phyloP scores from a whole-genome alignment of 1,284 basidiomycete species.

The Trichosporon ovoides region DNA sequence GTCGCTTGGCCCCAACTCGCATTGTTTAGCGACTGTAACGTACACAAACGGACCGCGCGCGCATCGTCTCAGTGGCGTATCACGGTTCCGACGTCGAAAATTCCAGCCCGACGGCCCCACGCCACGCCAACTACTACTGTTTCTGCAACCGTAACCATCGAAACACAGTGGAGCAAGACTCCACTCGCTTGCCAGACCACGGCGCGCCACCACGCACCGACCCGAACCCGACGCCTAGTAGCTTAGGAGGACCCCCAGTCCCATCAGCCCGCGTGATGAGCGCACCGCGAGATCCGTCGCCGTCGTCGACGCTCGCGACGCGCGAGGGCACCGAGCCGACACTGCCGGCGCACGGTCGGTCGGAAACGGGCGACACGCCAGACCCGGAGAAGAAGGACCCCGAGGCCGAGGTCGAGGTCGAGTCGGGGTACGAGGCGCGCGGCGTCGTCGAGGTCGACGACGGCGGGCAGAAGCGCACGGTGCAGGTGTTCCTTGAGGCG shows the following conservation, averaged over 20 bases:
- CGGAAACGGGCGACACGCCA: background rate
- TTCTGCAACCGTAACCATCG: no score
- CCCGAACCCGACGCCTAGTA: background rate
- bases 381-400: background rate
- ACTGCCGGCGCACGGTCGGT: background rate
- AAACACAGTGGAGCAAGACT: no score
- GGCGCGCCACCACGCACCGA: no score
- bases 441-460: conserved; percentile 23
- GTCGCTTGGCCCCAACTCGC: no score
- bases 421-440: conserved; percentile 15
- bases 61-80: no score
- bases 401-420: conserved; percentile 3
- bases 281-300: conserved; percentile 8
- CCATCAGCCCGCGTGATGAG: background rate
- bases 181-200: no score
- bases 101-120: no score
- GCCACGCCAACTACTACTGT: no score
- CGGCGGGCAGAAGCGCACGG: conserved; percentile 33
- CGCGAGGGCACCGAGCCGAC: background rate
- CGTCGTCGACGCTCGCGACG: conserved; percentile 8
- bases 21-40: no score
- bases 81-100: no score
- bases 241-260: background rate
- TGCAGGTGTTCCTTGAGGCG: conserved; percentile 40
- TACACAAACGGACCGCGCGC: no score